phyloP scores from a whole-genome alignment of 495 filamentous ascomycete genomes.

The Saxophila tyrrhenica region DNA sequence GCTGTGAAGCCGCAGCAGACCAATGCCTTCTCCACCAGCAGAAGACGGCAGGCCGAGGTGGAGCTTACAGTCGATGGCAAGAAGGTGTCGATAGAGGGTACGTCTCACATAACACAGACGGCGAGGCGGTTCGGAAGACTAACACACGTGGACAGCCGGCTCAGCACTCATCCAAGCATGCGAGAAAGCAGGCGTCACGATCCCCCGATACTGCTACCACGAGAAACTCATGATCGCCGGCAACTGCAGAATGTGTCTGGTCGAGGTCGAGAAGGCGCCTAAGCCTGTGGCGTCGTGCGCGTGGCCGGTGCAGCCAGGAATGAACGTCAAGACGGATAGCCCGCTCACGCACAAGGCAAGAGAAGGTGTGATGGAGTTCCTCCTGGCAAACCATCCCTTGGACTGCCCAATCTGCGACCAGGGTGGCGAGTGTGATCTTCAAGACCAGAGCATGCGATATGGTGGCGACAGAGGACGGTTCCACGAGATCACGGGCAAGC shows the following conservation, averaged over 20 bases:
- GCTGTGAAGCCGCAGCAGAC: constrained; percentile 28
- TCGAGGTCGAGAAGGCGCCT: constrained; percentile 89
- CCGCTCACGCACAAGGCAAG: constrained; percentile 92
- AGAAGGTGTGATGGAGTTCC: constrained; percentile 97
- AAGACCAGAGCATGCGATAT: constrained; percentile 98
- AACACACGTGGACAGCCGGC: constrained; percentile 44
- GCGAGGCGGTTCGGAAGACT: constrained; percentile 22
- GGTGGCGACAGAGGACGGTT: constrained; percentile 92
- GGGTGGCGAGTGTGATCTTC: constrained; percentile 95
- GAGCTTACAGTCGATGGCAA: constrained; percentile 96
- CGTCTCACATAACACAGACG: constrained; percentile 5
- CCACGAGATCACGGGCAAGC: constrained; percentile 88
- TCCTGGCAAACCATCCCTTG: constrained; percentile 91
- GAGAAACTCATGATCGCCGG: constrained; percentile 99
- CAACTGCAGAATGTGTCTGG: constrained; percentile 98
- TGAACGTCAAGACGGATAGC: constrained; percentile 97
- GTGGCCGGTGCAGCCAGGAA: constrained; percentile 95
- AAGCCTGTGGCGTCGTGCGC: constrained; percentile 98
- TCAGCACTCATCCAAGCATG: constrained; percentile 97
- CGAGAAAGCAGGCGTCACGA: constrained; percentile 87
- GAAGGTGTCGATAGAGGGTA: constrained; percentile 93
- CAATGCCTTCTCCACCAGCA: constrained; percentile 56
- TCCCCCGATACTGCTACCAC: constrained; percentile 98
- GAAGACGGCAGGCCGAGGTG: constrained; percentile 69
- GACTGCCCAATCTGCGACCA: constrained; percentile 98